phyloP scores from a whole-genome alignment of 306 rosid genomes.

The Chamaecrista fasciculata region DNA sequence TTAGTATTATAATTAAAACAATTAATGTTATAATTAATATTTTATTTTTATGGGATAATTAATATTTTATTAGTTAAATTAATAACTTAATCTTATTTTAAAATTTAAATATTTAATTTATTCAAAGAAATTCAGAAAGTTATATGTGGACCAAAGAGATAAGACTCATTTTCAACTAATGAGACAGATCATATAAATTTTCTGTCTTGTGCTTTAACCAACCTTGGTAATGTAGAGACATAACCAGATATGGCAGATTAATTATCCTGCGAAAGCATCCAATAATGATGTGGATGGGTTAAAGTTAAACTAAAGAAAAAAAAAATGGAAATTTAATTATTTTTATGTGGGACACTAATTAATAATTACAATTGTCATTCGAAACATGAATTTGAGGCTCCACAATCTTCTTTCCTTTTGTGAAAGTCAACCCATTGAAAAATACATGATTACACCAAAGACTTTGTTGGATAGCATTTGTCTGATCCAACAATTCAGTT shows the following conservation, averaged over 20 bases:
- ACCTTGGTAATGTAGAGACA: background rate
- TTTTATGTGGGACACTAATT: constrained; percentile 15
- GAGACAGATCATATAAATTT: background rate
- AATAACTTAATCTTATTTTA: too few relatives aligned
- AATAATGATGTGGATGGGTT: background rate
- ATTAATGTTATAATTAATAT: too few relatives aligned
- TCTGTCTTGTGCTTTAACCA: constrained; percentile 12
- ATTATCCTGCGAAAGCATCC: background rate
- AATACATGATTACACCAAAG: background rate
- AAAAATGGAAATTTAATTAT: background rate
- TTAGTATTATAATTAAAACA: too few relatives aligned
- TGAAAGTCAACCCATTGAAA: constrained; percentile 12
- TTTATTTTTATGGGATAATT: too few relatives aligned
- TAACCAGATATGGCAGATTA: background rate
- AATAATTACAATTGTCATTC: background rate
- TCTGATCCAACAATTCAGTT: background rate
- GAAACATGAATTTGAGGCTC: background rate
- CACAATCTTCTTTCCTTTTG: background rate
- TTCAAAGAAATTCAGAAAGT: background rate
- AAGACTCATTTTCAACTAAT: background rate
- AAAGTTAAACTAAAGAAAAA: background rate
- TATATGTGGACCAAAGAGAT: background rate
- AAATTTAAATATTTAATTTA: too few relatives aligned
- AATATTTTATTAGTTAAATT: too few relatives aligned
- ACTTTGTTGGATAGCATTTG: background rate